phyloP scores from a whole-genome alignment of 768 basidiomycete genomes.

The Suillus placidus region DNA sequence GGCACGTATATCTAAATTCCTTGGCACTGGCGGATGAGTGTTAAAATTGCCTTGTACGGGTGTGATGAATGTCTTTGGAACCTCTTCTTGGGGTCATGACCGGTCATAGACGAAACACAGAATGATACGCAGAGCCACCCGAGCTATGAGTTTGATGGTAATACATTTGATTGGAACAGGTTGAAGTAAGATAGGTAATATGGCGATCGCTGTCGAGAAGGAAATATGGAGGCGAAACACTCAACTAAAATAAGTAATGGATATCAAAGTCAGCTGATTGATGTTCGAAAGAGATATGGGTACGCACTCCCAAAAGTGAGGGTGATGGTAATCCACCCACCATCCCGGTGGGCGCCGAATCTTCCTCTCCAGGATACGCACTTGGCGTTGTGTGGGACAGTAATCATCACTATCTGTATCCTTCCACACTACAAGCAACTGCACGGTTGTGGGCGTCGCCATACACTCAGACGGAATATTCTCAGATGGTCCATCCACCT shows the following conservation, averaged over 20 bases:
- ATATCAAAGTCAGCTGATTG: not conserved
- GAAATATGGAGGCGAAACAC: not conserved
- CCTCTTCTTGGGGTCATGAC: no score
- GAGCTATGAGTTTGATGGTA: not conserved
- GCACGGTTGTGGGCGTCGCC: not conserved
- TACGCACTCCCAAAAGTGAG: not conserved
- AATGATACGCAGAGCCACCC: no score
- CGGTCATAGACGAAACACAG: no score
- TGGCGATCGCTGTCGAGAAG: not conserved
- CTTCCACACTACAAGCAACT: not conserved
- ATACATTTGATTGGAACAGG: not conserved
- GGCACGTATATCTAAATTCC: no score
- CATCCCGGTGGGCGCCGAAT: slow-evolving; percentile 4
- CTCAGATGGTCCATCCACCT: not conserved
- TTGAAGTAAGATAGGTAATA: not conserved
- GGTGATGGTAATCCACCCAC: slow-evolving; percentile 5
- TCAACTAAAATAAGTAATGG: not conserved
- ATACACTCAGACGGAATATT: slow-evolving; percentile 3
- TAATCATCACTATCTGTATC: not conserved
- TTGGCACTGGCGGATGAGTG: no score
- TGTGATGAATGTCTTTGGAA: no score
- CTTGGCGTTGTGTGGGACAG: not conserved
- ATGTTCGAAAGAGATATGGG: not conserved
- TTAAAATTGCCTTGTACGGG: no score
- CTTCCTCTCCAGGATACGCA: not conserved